These are phyloP conservation scores for Citeromyces hawaiiensis DNA, from an alignment of 1,139 yeast species.

Conservation along the genomic window DNA sequence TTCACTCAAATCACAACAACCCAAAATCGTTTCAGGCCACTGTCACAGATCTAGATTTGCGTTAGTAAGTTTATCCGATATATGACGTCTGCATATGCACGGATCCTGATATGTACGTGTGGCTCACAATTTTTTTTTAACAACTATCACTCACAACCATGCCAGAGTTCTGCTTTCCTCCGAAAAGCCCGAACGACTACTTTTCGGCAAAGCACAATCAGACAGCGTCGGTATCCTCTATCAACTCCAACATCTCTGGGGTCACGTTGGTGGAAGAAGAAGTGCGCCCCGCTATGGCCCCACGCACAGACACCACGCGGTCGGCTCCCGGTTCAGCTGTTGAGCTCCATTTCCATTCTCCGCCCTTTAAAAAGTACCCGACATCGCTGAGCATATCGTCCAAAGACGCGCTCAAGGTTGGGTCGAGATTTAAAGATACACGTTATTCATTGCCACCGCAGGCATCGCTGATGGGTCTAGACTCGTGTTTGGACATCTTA, in stretches of 20 bases:
- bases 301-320: background rate
- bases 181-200: background rate
- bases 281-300: background rate
- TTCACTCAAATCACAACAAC: too few relatives aligned
- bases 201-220: background rate
- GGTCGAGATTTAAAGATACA: slow-evolving; percentile 3
- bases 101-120: background rate
- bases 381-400: background rate
- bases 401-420: background rate
- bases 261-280: background rate
- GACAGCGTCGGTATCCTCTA: background rate
- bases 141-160: background rate
- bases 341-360: background rate
- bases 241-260: background rate
- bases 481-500: slow-evolving; percentile 9
- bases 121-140: background rate
- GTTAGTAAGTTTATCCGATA: background rate
- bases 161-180: background rate
- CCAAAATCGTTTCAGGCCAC: too few relatives aligned
- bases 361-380: background rate
- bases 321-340: background rate
- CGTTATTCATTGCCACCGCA: slow-evolving; percentile 1
- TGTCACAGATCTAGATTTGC: too few relatives aligned
- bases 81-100: background rate
- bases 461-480: background rate